Evolutionary conservation across 176 grass and related monocot genomes (phyloP).

Genomic region (Aechmea fasciata): DNA sequence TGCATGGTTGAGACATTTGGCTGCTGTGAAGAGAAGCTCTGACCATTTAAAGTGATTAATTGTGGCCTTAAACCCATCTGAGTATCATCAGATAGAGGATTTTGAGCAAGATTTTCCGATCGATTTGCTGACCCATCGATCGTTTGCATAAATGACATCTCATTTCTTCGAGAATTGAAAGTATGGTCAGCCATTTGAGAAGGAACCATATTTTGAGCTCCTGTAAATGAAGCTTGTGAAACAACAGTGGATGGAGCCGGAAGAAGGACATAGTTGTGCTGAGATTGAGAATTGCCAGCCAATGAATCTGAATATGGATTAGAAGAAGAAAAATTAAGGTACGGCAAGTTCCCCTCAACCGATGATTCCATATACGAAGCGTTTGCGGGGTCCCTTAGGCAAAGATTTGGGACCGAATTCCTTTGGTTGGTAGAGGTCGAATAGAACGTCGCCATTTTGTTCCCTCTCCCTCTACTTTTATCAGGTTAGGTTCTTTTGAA

Average conservation of each 20-base stretch:
- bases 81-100: background rate
- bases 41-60: slow-evolving; percentile 43
- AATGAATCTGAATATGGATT: slow-evolving; percentile 40
- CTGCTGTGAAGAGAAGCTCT: slow-evolving; percentile 15
- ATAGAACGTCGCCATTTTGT: slow-evolving; percentile 74
- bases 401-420: slow-evolving; percentile 13
- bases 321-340: slow-evolving; percentile 37
- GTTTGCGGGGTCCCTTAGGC: slow-evolving; percentile 6
- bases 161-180: slow-evolving; percentile 26
- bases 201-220: slow-evolving; percentile 5
- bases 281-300: slow-evolving; percentile 21
- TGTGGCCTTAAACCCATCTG: slow-evolving; percentile 52
- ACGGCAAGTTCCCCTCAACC: slow-evolving; percentile 24
- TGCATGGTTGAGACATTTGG: slow-evolving; percentile 19
- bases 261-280: slow-evolving; percentile 28
- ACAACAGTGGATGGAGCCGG: slow-evolving; percentile 41
- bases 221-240: slow-evolving; percentile 26
- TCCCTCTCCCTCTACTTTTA: background rate
- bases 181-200: slow-evolving; percentile 11
- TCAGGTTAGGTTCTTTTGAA: slow-evolving; percentile 24
- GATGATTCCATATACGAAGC: background rate
- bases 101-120: slow-evolving; percentile 11
- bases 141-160: slow-evolving; percentile 23
- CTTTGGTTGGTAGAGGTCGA: slow-evolving; percentile 47
- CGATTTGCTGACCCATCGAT: slow-evolving; percentile 11